phyloP scores from a whole-genome alignment of 306 rosid genomes.

The Prunus mira region DNA sequence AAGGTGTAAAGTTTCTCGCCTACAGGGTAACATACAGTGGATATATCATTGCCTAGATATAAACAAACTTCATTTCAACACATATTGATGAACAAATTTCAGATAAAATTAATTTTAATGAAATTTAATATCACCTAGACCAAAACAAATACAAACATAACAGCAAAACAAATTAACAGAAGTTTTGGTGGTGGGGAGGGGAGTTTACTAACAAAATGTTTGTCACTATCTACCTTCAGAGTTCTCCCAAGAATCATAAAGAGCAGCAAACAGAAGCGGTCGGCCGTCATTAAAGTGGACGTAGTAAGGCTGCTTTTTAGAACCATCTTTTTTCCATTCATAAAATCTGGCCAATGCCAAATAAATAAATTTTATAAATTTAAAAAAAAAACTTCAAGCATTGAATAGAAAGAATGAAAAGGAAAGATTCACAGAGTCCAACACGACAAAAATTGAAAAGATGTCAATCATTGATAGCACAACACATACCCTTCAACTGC shows the following conservation, averaged over 20 bases:
- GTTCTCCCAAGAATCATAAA: constrained; percentile 81
- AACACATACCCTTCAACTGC: constrained; percentile 68
- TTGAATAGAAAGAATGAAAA: background rate
- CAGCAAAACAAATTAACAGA: background rate
- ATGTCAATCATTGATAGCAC: background rate
- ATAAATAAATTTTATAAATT: background rate
- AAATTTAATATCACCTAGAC: background rate
- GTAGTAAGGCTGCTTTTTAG: constrained; percentile 89
- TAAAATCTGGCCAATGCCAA: constrained; percentile 50
- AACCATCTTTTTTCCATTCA: constrained; percentile 93
- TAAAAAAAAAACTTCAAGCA: background rate
- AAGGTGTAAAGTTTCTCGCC: constrained; percentile 68
- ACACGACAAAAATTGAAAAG: background rate
- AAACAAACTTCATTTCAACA: background rate
- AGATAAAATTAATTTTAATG: background rate
- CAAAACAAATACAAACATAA: background rate
- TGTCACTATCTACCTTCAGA: constrained; percentile 53
- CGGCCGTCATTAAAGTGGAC: constrained; percentile 79
- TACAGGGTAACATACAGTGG: constrained; percentile 30
- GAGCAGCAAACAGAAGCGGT: constrained; percentile 85
- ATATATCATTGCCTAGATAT: constrained; percentile 12
- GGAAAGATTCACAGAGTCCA: background rate
- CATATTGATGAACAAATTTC: background rate
- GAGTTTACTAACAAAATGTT: background rate
- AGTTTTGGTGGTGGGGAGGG: background rate